Evolutionary conservation across 148 eudicot genomes (phyloP), one percentile per base, ranked within the genome.

Genomic region (Nepenthes mirabilis): DNA sequence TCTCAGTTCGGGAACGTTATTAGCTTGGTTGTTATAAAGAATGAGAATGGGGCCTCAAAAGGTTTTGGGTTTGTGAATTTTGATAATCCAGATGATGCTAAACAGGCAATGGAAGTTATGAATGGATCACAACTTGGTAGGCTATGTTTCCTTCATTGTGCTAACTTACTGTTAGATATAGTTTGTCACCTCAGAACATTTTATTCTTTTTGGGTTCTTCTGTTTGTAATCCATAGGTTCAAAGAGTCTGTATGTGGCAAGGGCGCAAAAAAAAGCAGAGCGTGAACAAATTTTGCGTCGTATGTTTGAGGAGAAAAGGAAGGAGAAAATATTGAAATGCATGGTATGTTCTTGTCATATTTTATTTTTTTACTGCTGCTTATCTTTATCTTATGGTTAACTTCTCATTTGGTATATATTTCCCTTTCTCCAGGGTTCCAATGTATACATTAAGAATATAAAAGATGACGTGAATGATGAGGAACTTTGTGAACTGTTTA

Each of bases 51-150:
- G 14, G 71, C 49, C 10, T 84, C 90, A 0, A 88, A 67, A 74
- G 91, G 96, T 23, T 88, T 88, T 79, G 96, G 84, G n/a, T 88
- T 84, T 67, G 88, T 85, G 51, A 88, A 82, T 53, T 88, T 82
- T 72, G 91, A 82, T 11, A 79, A 63, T 57, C 68, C 86, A 14
- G 86, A 79, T 52, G 79, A 88, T 77, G 96, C 96, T 37, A 79
- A 58, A 62, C 64, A 48, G 14, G 96, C 96, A 52, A 37, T 75
- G 70, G 88, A 82, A 85, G 80, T 79, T 59, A 78, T 85, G 78
- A 74, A 85, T 66, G 96, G 86, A 37, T 72, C 72, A 34, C 74
- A 74, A 61, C 68, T 84, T 53, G 96, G 95, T 88, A 80, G 2
- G 68, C 14, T 45, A 45, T 49, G 32, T 43, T 40, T 23, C 5